Evolutionary conservation across 1,139 yeast genomes (phyloP), one percentile per base, ranked within the genome.

Genomic region (Debaryomyces robertsiae): DNA sequence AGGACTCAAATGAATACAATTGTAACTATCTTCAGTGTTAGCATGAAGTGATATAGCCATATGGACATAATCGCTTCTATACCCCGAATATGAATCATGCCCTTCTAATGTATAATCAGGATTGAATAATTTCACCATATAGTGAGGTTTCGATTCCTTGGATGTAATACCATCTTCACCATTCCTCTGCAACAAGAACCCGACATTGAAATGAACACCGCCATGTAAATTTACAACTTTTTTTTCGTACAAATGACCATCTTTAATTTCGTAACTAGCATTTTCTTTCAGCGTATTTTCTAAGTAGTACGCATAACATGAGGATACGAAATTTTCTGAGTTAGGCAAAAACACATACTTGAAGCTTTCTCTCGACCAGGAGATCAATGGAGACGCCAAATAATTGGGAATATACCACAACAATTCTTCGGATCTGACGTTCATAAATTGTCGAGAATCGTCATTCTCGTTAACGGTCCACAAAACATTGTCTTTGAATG

Each of bases 121-220:
- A 53, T 84, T 80, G 40, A 65, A 71, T 29, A 89, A 61, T 18
- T 76, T 64, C 6, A 90, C 73, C 3, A 83, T 79, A 58, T 83
- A 84, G 60, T 91, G 97, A 0, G 94, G 89, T 24, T 62, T 71
- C 46, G 81, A 80, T 1, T 77, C 66, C 18, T 71, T 67, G 0
- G 86, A 74, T 46, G 84, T 70, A 3, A 64, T 50, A 2, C 69
- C 70, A 22, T 52, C 42, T 2, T 41, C 35, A 11, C 53, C 52
- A 46, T 68, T 60, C 41, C 89, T 65, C 54, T 84, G 81, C 42
- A 84, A 73, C 10, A 75, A 63, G 46, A 84, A 73, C 1, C 88
- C 87, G 13, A 83, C 68, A 32, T 71, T 74, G 46, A 82, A 75
- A 29, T 67, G 63, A 11, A 83, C 77, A 3, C 85, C 84, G 13